Evolutionary conservation across 257 asterid species (phyloP).

Genomic region (Jasminum sambac): DNA sequence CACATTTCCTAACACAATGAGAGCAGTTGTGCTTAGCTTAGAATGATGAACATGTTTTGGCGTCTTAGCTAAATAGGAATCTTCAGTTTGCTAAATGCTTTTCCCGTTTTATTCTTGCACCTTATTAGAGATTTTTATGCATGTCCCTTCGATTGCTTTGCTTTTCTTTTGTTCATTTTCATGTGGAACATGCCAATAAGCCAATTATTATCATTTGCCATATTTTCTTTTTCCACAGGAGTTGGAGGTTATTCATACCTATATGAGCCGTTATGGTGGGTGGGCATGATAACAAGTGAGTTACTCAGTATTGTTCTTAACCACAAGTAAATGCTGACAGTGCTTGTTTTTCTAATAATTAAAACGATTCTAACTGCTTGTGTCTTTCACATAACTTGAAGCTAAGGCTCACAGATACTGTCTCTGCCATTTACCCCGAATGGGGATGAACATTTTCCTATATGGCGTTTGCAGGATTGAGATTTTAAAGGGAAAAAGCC

Average conservation of each 20-base stretch:
- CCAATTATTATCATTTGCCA: conserved; percentile 5
- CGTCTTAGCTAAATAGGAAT: not conserved
- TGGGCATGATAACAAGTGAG: conserved; percentile 86
- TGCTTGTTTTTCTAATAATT: not conserved
- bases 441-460: not conserved
- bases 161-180: not conserved
- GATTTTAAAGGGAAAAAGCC: not conserved
- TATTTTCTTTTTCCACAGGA: conserved; percentile 41
- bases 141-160: conserved; percentile 11
- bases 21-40: conserved; percentile 4
- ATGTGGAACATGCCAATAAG: conserved; percentile 17
- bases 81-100: not conserved
- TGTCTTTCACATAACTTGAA: not conserved
- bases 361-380: conserved; percentile 1
- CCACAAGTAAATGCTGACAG: conserved; percentile 6
- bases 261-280: conserved; percentile 91
- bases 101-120: conserved; percentile 2
- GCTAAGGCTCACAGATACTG: no score
- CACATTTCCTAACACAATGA: conserved; percentile 6
- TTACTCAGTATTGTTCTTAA: conserved; percentile 8
- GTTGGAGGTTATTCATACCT: conserved; percentile 84
- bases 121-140: conserved; percentile 14
- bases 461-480: not conserved
- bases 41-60: conserved; percentile 16
- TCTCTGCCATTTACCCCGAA: no score